Conservation (phyloP, 495 filamentous ascomycete species). For the Elaphomyces granulatus region DNA sequence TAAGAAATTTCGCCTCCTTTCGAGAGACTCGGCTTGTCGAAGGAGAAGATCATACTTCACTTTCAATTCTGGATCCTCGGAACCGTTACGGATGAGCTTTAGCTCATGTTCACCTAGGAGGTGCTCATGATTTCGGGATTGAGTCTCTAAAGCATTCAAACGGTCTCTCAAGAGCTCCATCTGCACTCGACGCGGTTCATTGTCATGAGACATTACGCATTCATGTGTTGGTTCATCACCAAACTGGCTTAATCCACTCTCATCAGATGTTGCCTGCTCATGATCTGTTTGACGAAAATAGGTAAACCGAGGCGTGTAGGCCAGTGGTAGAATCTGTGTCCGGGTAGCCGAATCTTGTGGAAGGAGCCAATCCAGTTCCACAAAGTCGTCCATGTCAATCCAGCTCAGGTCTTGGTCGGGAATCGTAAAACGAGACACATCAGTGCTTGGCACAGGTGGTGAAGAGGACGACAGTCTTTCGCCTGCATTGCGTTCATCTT, state of each 20-base stretch:
- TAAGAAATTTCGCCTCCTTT: conserved; percentile 64
- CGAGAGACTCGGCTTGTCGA: conserved; percentile 53
- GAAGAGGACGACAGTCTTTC: conserved; percentile 43
- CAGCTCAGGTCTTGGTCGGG: conserved; percentile 87
- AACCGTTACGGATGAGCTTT: conserved; percentile 39
- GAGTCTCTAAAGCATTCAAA: conserved; percentile 59
- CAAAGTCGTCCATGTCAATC: conserved; percentile 99
- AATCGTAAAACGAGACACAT: conserved; percentile 84
- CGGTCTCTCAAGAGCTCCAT: conserved; percentile 69
- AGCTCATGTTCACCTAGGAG: conserved; percentile 52
- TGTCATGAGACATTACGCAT: conserved; percentile 88
- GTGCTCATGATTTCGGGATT: conserved; percentile 56
- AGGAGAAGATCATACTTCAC: conserved; percentile 52
- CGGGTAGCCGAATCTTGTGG: conserved; percentile 83
- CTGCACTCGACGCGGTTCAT: conserved; percentile 84
- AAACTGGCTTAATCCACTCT: conserved; percentile 66
- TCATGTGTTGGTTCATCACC: conserved; percentile 84
- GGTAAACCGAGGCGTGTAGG: conserved; percentile 83
- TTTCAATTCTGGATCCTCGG: conserved; percentile 36
- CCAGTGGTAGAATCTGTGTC: conserved; percentile 83
- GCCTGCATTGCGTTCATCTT: conserved; percentile 47
- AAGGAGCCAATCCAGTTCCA: conserved; percentile 91
- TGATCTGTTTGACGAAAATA: conserved; percentile 98
- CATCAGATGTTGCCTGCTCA: conserved; percentile 49
- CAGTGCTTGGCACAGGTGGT: conserved; percentile 37